A percentile compares a stretch with the other conserved stretches of the same genome.
phyloP scores from a whole-genome alignment of 441 rosid genomes.

The Populus hybrid region DNA sequence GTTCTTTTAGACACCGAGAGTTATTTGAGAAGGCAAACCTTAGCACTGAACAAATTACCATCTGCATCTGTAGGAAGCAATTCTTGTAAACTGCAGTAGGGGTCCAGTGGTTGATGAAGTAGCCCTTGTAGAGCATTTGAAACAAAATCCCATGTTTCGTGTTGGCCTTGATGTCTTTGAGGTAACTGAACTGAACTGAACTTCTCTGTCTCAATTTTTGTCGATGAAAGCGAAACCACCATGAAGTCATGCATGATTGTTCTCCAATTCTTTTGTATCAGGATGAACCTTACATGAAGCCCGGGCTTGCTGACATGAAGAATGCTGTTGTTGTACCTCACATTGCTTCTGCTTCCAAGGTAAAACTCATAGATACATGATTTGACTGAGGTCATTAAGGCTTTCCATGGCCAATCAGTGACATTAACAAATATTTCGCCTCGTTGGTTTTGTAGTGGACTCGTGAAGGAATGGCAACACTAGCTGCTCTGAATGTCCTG shows the following conservation, averaged over 20 bases:
- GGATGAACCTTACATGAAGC: slow-evolving; percentile 97
- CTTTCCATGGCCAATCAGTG: background rate
- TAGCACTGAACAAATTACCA: background rate
- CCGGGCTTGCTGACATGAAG: slow-evolving; percentile 88
- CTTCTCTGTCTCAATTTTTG: background rate
- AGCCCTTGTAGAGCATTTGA: slow-evolving; percentile 85
- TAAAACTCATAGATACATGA: slow-evolving; percentile 8
- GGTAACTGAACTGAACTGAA: slow-evolving; percentile 32
- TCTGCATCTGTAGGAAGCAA: slow-evolving; percentile 61
- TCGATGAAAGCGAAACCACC: background rate
- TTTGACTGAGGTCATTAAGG: background rate
- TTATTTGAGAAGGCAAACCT: background rate
- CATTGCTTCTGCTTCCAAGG: slow-evolving; percentile 98
- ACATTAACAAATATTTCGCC: background rate
- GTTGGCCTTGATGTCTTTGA: slow-evolving; percentile 97
- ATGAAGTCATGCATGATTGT: background rate
- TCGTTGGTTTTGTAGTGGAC: slow-evolving; percentile 61
- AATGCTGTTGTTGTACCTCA: slow-evolving; percentile 89
- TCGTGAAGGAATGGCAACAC: slow-evolving; percentile 97
- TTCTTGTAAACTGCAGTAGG: slow-evolving; percentile 89
- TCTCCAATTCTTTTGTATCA: slow-evolving; percentile 21
- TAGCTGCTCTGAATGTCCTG: slow-evolving; percentile 86
- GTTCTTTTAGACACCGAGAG: background rate
- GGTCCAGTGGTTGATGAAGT: slow-evolving; percentile 91
- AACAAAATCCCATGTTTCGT: slow-evolving; percentile 85